Evolutionary conservation across 768 basidiomycete genomes (phyloP).

Genomic region (Macrolepiota dolichaula): DNA sequence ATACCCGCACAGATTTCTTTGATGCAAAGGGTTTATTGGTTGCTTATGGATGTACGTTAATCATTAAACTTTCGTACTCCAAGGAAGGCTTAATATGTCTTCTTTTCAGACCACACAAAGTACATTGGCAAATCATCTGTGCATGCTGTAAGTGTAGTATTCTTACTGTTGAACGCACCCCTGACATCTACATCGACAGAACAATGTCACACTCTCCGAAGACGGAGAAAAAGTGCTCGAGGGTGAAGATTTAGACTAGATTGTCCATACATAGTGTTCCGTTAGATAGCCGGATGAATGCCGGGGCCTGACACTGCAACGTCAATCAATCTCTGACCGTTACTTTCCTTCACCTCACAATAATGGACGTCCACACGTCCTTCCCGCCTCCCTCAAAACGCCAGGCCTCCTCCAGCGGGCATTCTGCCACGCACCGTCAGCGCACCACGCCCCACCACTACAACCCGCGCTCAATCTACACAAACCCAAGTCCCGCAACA

Average conservation of each 20-base stretch:
- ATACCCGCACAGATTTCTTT: conserved; percentile 77
- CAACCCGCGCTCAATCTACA: conserved; percentile 24
- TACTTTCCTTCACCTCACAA: conserved; percentile 2
- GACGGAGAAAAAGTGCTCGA: conserved; percentile 73
- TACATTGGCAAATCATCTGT: conserved; percentile 69
- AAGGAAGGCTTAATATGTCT: background rate
- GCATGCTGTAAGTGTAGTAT: conserved; percentile 30
- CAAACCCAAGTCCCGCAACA: conserved; percentile 24
- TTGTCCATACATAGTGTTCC: background rate
- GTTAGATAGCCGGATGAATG: conserved; percentile 3
- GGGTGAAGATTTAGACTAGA: conserved; percentile 49
- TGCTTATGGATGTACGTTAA: conserved; percentile 72
- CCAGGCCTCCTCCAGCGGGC: background rate
- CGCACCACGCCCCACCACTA: conserved; percentile 27
- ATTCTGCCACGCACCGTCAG: conserved; percentile 16
- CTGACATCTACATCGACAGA: conserved; percentile 31
- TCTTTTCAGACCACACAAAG: conserved; percentile 71
- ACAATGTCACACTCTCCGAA: conserved; percentile 74
- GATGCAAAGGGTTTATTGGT: conserved; percentile 62
- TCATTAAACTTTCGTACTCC: background rate
- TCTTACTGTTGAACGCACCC: background rate
- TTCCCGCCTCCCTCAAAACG: conserved; percentile 28
- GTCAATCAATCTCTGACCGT: background rate
- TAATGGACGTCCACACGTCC: conserved; percentile 39
- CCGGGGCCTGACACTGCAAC: background rate